Evolutionary conservation across 257 asterid species (phyloP), one percentile per base, ranked within the genome.

Genomic region (Linderniella brevidens): DNA sequence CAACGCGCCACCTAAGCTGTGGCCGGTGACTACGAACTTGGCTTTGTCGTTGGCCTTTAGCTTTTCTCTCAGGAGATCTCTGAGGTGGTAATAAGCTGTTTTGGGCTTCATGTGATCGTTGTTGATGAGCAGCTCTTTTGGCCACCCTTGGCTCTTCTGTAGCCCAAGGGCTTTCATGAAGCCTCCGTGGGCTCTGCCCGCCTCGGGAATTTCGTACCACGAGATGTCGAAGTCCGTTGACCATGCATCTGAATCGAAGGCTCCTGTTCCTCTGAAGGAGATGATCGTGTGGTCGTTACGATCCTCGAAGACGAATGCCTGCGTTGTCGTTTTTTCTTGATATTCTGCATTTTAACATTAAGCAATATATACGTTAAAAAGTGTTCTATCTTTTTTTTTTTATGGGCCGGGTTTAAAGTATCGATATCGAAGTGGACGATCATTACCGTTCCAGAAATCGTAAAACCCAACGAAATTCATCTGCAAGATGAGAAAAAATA

Each of bases 181-280:
- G 35, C 98, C 98, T 94, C 78, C 71, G 46, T 88, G 95, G 12
- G 84, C 87, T 58, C 78, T 88, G n/a, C 95, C 98, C 0, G 84
- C 73, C 37, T 70, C 54, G 2, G 93, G 94, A 44, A 88, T 72
- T 61, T 88, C 95, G 5, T 76, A 88, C 98, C 98, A 88, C 12
- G 98, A 84, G 54, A 80, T 80, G 69, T 88, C 98, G 2, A 84
- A 80, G 70, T 88, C 95, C 8, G 95, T 84, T 41, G 68, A 62
- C 98, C 98, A 88, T 48, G 84, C 98, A 58, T 78, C 92, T 1
- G 95, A 95, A 58, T 88, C 94, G 25, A 88, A 88, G 10, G 95
- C 94, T 62, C 84, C 96, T 0, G 98, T 88, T 36, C 98, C 98
- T 59, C 96, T 59, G 70, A 88, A 88, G 79, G 87, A 68, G 41